phyloP scores from a whole-genome alignment of 805 yeast genomes.

The Nakazawaea molendinolei region DNA sequence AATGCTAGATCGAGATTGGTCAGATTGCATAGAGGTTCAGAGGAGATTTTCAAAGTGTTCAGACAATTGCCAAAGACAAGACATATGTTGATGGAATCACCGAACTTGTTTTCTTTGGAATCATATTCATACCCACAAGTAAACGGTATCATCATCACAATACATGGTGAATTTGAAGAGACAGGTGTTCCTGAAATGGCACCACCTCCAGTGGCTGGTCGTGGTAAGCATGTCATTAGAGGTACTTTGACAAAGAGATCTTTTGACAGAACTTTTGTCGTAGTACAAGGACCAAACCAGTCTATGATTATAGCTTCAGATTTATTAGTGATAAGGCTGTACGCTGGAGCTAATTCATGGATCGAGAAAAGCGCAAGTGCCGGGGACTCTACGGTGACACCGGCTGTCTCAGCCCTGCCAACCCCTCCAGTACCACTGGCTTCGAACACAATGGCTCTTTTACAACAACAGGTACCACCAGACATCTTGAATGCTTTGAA shows the following conservation, averaged over 20 bases:
- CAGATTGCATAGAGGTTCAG: slow-evolving; percentile 64
- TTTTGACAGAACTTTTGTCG: slow-evolving; percentile 80
- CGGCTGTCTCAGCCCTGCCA: slow-evolving; percentile 14
- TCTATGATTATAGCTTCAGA: slow-evolving; percentile 84
- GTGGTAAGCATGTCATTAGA: slow-evolving; percentile 15
- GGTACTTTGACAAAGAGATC: slow-evolving; percentile 52
- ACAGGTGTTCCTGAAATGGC: slow-evolving; percentile 41
- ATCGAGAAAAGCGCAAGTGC: slow-evolving; percentile 8
- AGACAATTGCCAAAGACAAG: slow-evolving; percentile 68
- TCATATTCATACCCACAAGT: slow-evolving; percentile 65
- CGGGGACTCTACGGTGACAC: slow-evolving; percentile 13
- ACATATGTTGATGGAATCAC: slow-evolving; percentile 60
- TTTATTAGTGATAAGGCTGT: slow-evolving; percentile 59
- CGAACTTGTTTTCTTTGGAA: slow-evolving; percentile 70
- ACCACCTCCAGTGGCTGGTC: slow-evolving; percentile 6
- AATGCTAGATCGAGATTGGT: slow-evolving; percentile 46
- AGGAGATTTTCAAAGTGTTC: slow-evolving; percentile 55
- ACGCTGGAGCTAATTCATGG: slow-evolving; percentile 56
- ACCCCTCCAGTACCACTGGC: slow-evolving; percentile 14
- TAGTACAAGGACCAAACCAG: slow-evolving; percentile 63
- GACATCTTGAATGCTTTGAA: slow-evolving; percentile 46
- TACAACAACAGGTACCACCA: slow-evolving; percentile 40
- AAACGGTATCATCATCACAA: slow-evolving; percentile 66
- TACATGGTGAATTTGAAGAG: slow-evolving; percentile 87
- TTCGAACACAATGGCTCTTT: slow-evolving; percentile 14